Evolutionary conservation across 352 stramenopile genomes (phyloP), one percentile per base, ranked within the genome.

Genomic region (Pilasporangium apinafurcum): DNA sequence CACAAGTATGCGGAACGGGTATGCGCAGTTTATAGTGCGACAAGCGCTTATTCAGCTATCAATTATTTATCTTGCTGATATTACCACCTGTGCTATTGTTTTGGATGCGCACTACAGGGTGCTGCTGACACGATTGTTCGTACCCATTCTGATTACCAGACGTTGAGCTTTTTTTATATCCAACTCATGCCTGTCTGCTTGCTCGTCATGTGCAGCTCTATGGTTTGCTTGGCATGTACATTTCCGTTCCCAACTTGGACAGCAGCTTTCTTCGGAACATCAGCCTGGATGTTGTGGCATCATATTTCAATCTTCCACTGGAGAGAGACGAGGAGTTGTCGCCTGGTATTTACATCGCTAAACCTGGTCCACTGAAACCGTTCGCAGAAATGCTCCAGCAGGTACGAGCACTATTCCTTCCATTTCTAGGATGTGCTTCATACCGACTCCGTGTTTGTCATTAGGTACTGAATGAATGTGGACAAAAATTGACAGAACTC

Each of bases 151-250:
- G 42, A 2, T 26, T 32, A 12, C 3, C 16, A 25, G 6, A 8
- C 2, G 26, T 12, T 36, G 21, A 16, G 8, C 7, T 4, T 25
- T 18, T 25, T 8, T 4, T 5, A 31, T 17, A 16, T 13, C 29
- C 7, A 27, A 12, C 18, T 2, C 14, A 2, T 34, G 8, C 24
- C 24, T 44, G 10, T 45, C 1, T 35, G 7, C 26, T 3, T 24
- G 34, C n/a, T n/a, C n/a, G 8, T 9, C 32, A 21, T 13, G 29
- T 53, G 21, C 47, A 91, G 79, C 53, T 85, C 44, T 91, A 85
- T 46, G 79, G 79, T n/a, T 48, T 87, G n/a, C 66, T 91, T 32
- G 79, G 79, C 44, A 86, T 91, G 66, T 91, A 86, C 73, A 91
- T 91, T 28, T 86, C 73, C 2, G 67, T 68, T 30, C 73, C 75